Conservation (phyloP, 192 early-diverging fungal species). For the Coemansia sp. region DNA sequence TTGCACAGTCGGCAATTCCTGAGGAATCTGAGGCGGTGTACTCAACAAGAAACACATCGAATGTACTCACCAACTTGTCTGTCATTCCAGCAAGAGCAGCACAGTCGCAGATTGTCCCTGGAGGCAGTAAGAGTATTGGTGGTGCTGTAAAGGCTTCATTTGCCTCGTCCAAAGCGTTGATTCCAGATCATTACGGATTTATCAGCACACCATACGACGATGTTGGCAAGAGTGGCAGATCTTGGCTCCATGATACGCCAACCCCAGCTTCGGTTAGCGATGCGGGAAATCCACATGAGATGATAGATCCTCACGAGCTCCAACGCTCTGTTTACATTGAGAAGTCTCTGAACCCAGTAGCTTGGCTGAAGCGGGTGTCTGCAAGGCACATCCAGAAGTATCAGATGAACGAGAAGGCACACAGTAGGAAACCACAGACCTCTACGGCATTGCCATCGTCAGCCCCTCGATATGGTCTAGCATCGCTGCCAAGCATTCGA, state of each 20-base stretch:
- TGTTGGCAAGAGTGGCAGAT: conserved; percentile 19
- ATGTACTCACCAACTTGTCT: neutral
- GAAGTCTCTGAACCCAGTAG: conserved; percentile 43
- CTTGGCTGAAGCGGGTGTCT: conserved; percentile 43
- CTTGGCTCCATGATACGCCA: conserved; percentile 37
- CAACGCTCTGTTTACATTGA: conserved; percentile 27
- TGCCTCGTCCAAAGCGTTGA: conserved; percentile 1
- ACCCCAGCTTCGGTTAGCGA: conserved; percentile 8
- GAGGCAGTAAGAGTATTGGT: conserved; percentile 3
- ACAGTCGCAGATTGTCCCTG: conserved; percentile 1
- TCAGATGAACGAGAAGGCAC: neutral
- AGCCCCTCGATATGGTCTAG: neutral
- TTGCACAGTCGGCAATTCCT: neutral
- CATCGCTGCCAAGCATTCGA: conserved; percentile 16
- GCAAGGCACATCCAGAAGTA: conserved; percentile 35
- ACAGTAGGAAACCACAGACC: neutral
- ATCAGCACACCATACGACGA: conserved; percentile 44
- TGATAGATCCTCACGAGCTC: conserved; percentile 10
- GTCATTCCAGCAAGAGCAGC: neutral
- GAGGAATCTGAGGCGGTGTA: conserved; percentile 8
- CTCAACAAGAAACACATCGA: neutral
- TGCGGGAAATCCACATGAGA: neutral
- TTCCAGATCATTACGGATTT: conserved; percentile 29
- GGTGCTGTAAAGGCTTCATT: neutral
- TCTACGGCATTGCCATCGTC: neutral